Conservation (phyloP, 768 basidiomycete species). For the Tylopilus sp. region DNA sequence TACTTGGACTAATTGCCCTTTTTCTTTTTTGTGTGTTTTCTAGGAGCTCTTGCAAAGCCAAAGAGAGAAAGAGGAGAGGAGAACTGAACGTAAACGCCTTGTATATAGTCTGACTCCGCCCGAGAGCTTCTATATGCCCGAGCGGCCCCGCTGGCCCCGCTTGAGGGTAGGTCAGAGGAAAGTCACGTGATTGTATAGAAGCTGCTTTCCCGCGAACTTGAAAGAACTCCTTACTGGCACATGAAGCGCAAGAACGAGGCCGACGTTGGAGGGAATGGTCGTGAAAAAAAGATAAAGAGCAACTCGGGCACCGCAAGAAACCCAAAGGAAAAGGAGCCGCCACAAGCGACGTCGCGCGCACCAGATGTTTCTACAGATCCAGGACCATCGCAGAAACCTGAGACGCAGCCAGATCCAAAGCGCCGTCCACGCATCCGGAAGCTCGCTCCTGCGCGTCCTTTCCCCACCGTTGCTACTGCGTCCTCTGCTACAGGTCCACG, state of each 20-base stretch:
- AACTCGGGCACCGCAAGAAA: neutral
- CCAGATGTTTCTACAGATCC: conserved; percentile 1
- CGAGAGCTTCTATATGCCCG: conserved; percentile 9
- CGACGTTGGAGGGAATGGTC: neutral
- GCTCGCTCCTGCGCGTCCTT: conserved; percentile 70
- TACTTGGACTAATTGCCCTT: conserved; percentile 12
- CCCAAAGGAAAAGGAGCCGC: neutral
- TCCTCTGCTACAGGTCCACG: conserved; percentile 78
- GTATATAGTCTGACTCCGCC: neutral
- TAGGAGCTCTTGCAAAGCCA: conserved; percentile 15
- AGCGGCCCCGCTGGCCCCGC: neutral
- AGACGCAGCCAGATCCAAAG: neutral
- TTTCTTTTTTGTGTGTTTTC: conserved; percentile 10
- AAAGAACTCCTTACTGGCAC: neutral
- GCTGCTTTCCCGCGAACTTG: neutral
- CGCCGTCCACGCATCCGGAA: conserved; percentile 49
- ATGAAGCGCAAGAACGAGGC: conserved; percentile 23
- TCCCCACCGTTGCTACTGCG: conserved; percentile 70
- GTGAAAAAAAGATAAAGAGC: conserved; percentile 17
- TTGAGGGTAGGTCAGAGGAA: conserved; percentile 20
- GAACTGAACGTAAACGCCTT: neutral
- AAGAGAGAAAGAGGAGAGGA: conserved; percentile 22
- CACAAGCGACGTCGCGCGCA: neutral
- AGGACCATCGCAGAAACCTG: conserved; percentile 1
- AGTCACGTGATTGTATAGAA: conserved; percentile 10